Base-by-base conservation (phyloP, 2,329 filamentous ascomycete genomes). In the Pseudogymnoascus sp. region DNA sequence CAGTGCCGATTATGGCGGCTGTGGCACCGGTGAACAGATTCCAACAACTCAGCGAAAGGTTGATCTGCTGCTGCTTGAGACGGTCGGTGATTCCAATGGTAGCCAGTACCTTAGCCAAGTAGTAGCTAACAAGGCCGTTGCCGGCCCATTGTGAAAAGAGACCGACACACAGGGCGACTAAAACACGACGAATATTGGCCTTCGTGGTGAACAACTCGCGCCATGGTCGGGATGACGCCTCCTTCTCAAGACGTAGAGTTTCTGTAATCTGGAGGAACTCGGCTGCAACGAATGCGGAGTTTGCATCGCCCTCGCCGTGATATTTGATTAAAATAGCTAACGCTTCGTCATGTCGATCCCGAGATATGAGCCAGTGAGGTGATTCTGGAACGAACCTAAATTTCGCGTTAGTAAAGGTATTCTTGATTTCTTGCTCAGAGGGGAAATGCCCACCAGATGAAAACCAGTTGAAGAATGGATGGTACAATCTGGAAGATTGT, bases 81-180 rank as follows among this genome's bases (percentile, higher is more conserved):
- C 68, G 65, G 31, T 72, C 67, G 2, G 65, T 71, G 61, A 76
- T 73, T 60, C 75, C 75, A 23, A 76, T 72, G 3, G 67, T 72
- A 21, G 73, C 65, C n/a, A 76, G 68, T 13, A 77, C 72, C 6
- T 72, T 68, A 28, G 69, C 69, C 15, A 77, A 71, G 66, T 75
- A 75, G 67, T 75, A 80, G 1, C 75, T 77, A 33, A 80, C 76
- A 9, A 82, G 69, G 36, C 77, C 79, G 66, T 83, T 84, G 33
- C 82, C 83, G 61, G 78, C 81, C 80, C 81, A 85, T 67, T 86
- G 83, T 6, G 79, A 80, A 74, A 85, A 85, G 65, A 84, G 74
- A 64, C 82, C 82, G 5, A 82, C 75, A 19, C 78, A 76, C 53
- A 84, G 5, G 26, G 44, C 44, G 9, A 50, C 44, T 23, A n/a